Base-by-base conservation (phyloP, 208 protist genomes). In the Trypanosoma boissoni region DNA sequence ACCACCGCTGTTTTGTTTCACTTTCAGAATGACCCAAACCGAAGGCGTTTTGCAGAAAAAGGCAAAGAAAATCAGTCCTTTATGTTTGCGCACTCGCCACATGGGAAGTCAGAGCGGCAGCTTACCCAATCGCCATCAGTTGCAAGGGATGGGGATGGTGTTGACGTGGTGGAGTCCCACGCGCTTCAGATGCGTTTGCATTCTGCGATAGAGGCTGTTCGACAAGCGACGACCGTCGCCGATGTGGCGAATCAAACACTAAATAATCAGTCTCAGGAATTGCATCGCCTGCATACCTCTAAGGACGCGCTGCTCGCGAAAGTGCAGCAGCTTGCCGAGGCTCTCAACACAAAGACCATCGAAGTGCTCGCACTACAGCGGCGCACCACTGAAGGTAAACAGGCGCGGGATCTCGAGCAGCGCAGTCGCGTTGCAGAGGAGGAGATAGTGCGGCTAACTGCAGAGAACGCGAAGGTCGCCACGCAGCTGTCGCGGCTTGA, bases 1-100 rank as follows among this genome's bases (percentile, higher is more conserved):
- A 54, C 45, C 2, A 34, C 29, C 21, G 57, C 57, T 12, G 57
- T 34, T 7, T 52, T 63, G n/a, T 54, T 63, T 63, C 57, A 63
- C 28, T 63, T 63, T 41, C 45, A 23, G 9, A 39, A 43, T 43
- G 9, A 29, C 8, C 9, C 3, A 26, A 61, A 9, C 8, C 16
- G 24, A n/a, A n/a, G n/a, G n/a, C n/a, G n/a, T n/a, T n/a, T n/a
- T n/a, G n/a, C n/a, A n/a, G n/a, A n/a, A n/a, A n/a, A n/a, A n/a
- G n/a, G n/a, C n/a, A n/a, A n/a, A n/a, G n/a, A n/a, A n/a, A n/a
- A n/a, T n/a, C n/a, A n/a, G n/a, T n/a, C n/a, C n/a, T n/a, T n/a
- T n/a, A n/a, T n/a, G n/a, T 37, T 41, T 9, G 27, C 14, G 12
- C 12, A 16, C 34, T 12, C 34, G 12, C 6, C 6, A 39, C 6